Base-by-base conservation (phyloP, 768 basidiomycete genomes). In the Hortiboletus campestris region DNA sequence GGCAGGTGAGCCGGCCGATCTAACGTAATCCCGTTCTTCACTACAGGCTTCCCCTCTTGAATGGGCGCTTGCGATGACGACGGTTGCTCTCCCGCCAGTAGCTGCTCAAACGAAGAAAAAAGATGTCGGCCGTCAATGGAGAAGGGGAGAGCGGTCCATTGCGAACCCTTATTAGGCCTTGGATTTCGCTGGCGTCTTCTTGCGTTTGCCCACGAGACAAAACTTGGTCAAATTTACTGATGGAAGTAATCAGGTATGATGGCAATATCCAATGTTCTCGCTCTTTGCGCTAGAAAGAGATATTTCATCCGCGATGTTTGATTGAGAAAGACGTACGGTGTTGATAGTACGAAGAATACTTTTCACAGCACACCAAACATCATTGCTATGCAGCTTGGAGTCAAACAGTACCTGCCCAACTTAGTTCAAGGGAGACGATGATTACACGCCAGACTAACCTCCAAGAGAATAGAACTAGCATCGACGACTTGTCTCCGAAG, bases 131-230 rank as follows among this genome's bases (percentile, higher is more conserved):
- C 65, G 72, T 72, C 71, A 70, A 71, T 60, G 56, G 69, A 65
- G 56, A 66, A 69, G 67, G 48, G 64, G 56, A 65, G 72, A 75
- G 67, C 63, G 65, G 75, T 67, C 76, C 76, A 74, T 63, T 77
- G 78, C 81, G 79, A 81, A 83, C 82, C 81, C 77, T 82, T 54
- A 80, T 77, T 57, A 81, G 74, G 53, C 67, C 67, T 68, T 76
- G 72, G 35, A 80, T 64, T 55, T 73, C 75, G 61, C 55, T 46
- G 29, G 49, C 53, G 16, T 55, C 61, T 44, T 67, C 67, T 62
- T 58, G 61, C n/a, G 56, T 54, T 46, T 62, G 58, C 43, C 61
- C 56, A 63, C 55, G 62, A 13, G 67, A 48, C 52, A 64, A 59
- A 34, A 63, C 59, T 64, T 72, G 67, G 20, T 44, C 44, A 57